These are phyloP conservation scores for Parastagonospora nodorum DNA, from an alignment of 2,329 filamentous ascomycete genomes.

Conservation along the genomic window DNA sequence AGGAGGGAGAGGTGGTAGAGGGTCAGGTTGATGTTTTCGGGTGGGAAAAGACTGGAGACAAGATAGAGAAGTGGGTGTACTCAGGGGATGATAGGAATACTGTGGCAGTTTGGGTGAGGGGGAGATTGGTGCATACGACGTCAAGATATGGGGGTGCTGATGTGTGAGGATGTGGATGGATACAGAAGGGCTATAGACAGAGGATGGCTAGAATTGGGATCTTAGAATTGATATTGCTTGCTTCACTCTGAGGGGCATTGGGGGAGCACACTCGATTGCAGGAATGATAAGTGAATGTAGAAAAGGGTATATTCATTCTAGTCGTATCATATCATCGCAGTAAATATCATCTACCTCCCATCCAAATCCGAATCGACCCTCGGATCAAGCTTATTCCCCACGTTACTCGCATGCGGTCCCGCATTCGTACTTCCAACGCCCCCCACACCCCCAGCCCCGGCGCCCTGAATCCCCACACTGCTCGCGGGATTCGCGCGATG, in stretches of 20 bases:
- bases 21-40: constrained; percentile 86
- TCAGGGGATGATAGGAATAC: constrained; percentile 93
- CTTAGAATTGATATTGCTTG: too few species aligned
- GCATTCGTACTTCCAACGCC: constrained; percentile 20
- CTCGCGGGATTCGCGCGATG: constrained; percentile 17
- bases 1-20: constrained; percentile 50
- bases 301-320: constrained; percentile 4
- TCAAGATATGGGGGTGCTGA: constrained; percentile 10
- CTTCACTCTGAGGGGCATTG: too few species aligned
- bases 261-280: not conserved
- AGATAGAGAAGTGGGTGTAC: constrained; percentile 91
- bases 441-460: constrained; percentile 22
- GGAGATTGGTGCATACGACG: constrained; percentile 72
- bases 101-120: constrained; percentile 84
- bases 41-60: constrained; percentile 86
- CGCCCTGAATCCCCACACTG: constrained; percentile 12
- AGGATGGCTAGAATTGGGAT: too few species aligned
- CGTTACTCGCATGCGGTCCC: constrained; percentile 9
- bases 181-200: too few species aligned
- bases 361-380: constrained; percentile 24
- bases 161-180: not conserved
- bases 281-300: not conserved
- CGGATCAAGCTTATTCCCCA: constrained; percentile 23
- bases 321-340: not conserved
- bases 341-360: not conserved